Base-by-base conservation (phyloP, 106 monocot species). In the Dioscorea alata region DNA sequence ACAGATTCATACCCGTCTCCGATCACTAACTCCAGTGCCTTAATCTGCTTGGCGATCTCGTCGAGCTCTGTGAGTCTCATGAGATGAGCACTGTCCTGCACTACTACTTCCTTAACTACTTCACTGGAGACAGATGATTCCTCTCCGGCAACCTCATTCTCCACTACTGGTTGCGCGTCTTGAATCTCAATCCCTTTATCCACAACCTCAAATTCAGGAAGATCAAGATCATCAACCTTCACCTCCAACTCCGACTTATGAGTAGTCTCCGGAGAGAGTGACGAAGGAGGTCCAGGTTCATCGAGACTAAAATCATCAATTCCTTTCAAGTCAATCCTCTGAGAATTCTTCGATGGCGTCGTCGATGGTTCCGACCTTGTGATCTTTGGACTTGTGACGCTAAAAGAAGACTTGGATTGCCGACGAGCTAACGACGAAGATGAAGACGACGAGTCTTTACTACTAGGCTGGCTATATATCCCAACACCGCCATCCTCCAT, bases 271-370 rank as follows among this genome's bases (percentile, higher is more conserved):
- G 73, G 63, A 24, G 65, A 33, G 34, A 13, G 13, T 2, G 64
- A 14, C 5, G 77, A 65, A 12, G 71, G 52, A 0, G 84, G 64
- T 2, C 32, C 70, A 0, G 80, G 76, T 35, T 84, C 91, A 25
- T 95, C 95, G 16, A 96, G 84, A 52, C 60, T 86, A 69, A 96
- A 92, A 20, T 89, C 96, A 33, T 95, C 91, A 19, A 91, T 91
- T 8, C 79, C 96, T 54, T 68, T 76, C 69, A 83, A 73, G 60
- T 91, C 82, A 1, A 69, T 23, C 4, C 65, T 34, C 0, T 69
- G 34, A 19, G 49, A 22, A 22, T 72, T 73, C 59, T 73, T 70
- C 5, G 49, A 53, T 2, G 82, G 78, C 18, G 78, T 67, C 8
- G 52, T 23, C 8, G 70, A 54, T 0, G 78, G 70, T 23, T 83